These are phyloP conservation scores for Pterocarpus macrocarpus DNA, from an alignment of 306 rosid species.

Conservation along the genomic window DNA sequence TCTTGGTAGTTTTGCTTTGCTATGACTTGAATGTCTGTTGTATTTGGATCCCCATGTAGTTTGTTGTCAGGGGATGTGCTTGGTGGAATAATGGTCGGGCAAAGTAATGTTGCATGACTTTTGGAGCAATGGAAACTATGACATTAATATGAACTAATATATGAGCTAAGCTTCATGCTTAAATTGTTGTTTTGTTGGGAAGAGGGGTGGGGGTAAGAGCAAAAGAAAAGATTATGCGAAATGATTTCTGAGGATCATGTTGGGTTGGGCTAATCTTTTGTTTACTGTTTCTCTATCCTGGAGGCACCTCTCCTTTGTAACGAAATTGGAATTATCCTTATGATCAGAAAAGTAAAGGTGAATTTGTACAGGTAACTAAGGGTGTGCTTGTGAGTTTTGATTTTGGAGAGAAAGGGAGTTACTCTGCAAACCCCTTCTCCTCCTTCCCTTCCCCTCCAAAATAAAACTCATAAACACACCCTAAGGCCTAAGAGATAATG, in stretches of 20 bases:
- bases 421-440: too few relatives aligned
- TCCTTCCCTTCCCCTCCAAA: too few relatives aligned
- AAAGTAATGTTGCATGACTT: constrained; percentile 33
- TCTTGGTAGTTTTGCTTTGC: not conserved
- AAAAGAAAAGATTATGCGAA: not conserved
- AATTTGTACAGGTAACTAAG: constrained; percentile 16
- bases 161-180: not conserved
- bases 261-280: not conserved
- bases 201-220: not conserved
- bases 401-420: too few relatives aligned
- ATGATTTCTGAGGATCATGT: constrained; percentile 1
- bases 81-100: constrained; percentile 25
- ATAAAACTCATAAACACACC: too few relatives aligned
- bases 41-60: not conserved
- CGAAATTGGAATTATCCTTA: constrained; percentile 23
- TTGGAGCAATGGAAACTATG: constrained; percentile 15
- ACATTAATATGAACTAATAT: not conserved
- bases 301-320: constrained; percentile 4
- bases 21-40: constrained; percentile 5
- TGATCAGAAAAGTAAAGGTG: constrained; percentile 4
- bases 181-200: too few relatives aligned
- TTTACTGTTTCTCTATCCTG: not conserved
- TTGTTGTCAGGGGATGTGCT: constrained; percentile 18
- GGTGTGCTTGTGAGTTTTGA: too few relatives aligned
- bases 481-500: not conserved